A percentile compares a stretch with the other conserved stretches of the same genome.
These are phyloP conservation scores for Melanomma pulvis-pyrius DNA, from an alignment of 495 filamentous ascomycete genomes.

Conservation along the genomic window DNA sequence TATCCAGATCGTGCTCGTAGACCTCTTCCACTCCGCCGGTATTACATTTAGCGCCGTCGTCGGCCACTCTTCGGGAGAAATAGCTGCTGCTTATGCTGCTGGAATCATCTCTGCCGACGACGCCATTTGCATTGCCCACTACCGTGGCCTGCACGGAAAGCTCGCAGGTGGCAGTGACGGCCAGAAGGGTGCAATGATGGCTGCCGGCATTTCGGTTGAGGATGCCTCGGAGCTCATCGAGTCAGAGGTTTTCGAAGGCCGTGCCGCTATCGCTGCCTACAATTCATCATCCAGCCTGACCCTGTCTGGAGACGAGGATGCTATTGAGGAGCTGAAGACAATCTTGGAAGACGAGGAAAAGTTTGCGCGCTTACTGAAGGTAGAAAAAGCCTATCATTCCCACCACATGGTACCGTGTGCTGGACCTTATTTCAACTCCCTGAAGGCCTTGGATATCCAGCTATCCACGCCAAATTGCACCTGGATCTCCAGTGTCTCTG, in stretches of 20 bases:
- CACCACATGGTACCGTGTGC: conserved; percentile 7
- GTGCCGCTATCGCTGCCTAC: conserved; percentile 8
- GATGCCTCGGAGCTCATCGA: neutral
- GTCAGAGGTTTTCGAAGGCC: neutral
- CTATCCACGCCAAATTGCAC: neutral
- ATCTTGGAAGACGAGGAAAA: neutral
- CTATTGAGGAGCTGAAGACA: neutral
- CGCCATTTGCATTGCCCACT: conserved; percentile 13
- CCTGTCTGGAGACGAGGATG: conserved; percentile 12
- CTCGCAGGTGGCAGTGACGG: neutral
- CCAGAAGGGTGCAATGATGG: conserved; percentile 7
- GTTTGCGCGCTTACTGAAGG: neutral
- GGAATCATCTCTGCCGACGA: conserved; percentile 8
- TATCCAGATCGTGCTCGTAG: conserved; percentile 20
- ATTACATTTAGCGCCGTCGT: conserved; percentile 11
- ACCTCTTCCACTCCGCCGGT: neutral
- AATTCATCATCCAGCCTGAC: conserved; percentile 24
- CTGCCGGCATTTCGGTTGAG: neutral
- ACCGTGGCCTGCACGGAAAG: conserved; percentile 8
- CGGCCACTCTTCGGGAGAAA: conserved; percentile 28
- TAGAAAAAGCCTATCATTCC: conserved; percentile 32
- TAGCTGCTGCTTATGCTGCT: conserved; percentile 27
- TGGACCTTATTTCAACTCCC: neutral
- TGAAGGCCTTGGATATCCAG: neutral
- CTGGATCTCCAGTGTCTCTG: conserved; percentile 9